These are phyloP conservation scores for Crithidia brevicula DNA, from an alignment of 208 protist genomes.

Conservation along the genomic window DNA sequence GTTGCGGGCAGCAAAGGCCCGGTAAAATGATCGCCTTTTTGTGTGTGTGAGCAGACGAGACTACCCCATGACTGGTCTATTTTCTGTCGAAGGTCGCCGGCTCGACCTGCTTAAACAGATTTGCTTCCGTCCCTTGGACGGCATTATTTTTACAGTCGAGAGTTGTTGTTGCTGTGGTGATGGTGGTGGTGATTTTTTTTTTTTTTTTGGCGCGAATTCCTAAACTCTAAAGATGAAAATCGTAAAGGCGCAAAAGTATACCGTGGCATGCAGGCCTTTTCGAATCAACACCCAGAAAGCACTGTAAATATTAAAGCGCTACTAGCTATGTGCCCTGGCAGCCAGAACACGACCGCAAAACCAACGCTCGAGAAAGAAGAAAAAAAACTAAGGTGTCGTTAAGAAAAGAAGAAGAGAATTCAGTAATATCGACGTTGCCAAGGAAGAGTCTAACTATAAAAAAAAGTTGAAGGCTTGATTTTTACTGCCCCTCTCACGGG, in stretches of 20 bases:
- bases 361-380: conserved; percentile 11
- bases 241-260: not conserved
- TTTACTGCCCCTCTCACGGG: conserved; percentile 1
- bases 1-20: too few species aligned
- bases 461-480: conserved; percentile 3
- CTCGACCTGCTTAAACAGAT: too few species aligned
- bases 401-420: conserved; percentile 10
- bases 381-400: conserved; percentile 12
- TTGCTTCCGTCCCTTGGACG: too few species aligned
- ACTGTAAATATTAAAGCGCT: conserved; percentile 17
- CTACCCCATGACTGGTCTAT: too few species aligned
- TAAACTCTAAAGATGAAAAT: conserved; percentile 18
- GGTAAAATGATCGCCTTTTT: too few species aligned
- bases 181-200: not conserved
- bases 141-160: too few species aligned
- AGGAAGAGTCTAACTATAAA: conserved; percentile 6
- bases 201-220: conserved; percentile 1
- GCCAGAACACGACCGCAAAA: conserved; percentile 20
- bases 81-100: too few species aligned
- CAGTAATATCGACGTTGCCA: conserved; percentile 17
- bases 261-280: conserved; percentile 8
- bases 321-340: conserved; percentile 15
- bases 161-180: not conserved
- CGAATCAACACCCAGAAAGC: conserved; percentile 15
- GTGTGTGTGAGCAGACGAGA: too few species aligned